These are phyloP conservation scores for Penicillium cosmopolitanum DNA, from an alignment of 495 filamentous ascomycete species.

Conservation along the genomic window DNA sequence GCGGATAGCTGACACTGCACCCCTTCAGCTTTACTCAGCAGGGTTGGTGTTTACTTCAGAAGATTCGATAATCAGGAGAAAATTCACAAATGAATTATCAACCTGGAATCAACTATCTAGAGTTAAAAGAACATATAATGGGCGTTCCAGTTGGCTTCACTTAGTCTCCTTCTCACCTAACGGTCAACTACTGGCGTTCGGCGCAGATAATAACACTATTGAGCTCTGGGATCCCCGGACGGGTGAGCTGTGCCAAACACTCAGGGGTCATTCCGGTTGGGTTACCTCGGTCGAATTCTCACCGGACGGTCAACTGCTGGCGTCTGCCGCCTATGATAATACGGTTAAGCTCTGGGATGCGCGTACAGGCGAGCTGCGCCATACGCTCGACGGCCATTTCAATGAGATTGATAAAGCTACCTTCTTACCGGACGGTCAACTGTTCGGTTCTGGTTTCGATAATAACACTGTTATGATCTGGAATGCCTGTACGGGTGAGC, in stretches of 20 bases:
- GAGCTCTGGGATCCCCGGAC: conserved; percentile 7
- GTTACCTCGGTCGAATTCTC: conserved; percentile 29
- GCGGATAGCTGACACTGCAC: too few species aligned
- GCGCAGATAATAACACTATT: conserved; percentile 30
- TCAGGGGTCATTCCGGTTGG: conserved; percentile 23
- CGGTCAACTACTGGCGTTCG: conserved; percentile 30
- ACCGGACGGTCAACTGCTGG: conserved; percentile 21
- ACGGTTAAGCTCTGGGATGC: conserved; percentile 35
- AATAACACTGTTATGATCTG: conserved; percentile 38
- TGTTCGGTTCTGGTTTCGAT: conserved; percentile 30
- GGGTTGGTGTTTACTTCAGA: too few species aligned
- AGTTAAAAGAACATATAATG: background rate
- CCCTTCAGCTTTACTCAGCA: too few species aligned
- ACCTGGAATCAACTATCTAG: too few species aligned
- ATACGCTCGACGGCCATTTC: conserved; percentile 4
- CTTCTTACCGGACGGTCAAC: conserved; percentile 22
- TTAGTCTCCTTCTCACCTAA: conserved; percentile 30
- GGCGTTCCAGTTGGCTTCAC: conserved; percentile 2
- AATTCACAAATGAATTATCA: too few species aligned
- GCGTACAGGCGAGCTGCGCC: background rate
- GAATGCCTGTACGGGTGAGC: conserved; percentile 15
- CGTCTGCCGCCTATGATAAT: conserved; percentile 21
- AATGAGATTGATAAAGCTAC: background rate
- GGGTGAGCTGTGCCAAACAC: conserved; percentile 13
- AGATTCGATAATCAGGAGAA: background rate